phyloP scores from a whole-genome alignment of 139 green algal species.

The Chlamydomonas asymmetrica region DNA sequence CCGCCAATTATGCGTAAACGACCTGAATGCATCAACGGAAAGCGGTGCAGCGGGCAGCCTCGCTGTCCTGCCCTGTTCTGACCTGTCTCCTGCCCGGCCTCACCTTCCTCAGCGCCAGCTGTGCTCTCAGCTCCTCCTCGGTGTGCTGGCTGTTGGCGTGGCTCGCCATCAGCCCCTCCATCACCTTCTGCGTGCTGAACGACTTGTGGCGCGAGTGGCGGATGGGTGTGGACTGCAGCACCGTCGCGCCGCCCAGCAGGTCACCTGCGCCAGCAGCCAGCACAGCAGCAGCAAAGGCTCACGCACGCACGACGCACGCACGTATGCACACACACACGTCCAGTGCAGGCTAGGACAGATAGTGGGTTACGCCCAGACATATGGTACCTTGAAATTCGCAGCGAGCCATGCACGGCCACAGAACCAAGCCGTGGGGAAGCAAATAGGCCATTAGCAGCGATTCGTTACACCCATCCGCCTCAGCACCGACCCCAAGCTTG shows the following conservation, averaged over 20 bases:
- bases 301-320: not conserved
- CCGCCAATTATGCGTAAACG: too few species aligned
- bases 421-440: too few species aligned
- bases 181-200: conserved; percentile 17
- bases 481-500: too few species aligned
- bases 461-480: too few species aligned
- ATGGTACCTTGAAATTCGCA: too few species aligned
- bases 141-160: not conserved
- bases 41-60: too few species aligned
- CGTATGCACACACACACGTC: not conserved
- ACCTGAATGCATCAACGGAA: too few species aligned
- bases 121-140: conserved; percentile 9
- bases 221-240: too few species aligned
- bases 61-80: too few species aligned
- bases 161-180: conserved; percentile 3
- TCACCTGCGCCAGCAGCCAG: not conserved
- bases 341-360: not conserved
- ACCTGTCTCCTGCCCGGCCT: too few species aligned
- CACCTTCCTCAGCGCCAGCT: conserved; percentile 17
- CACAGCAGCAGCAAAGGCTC: not conserved
- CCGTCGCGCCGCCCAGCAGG: not conserved
- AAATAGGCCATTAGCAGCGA: too few species aligned
- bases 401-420: too few species aligned
- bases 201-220: conserved; percentile 23
- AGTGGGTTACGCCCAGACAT: not conserved